A percentile compares a stretch with the other conserved stretches of the same genome.
Conservation (phyloP, 1,284 basidiomycete genomes). For the Rhodotorula sp. region DNA sequence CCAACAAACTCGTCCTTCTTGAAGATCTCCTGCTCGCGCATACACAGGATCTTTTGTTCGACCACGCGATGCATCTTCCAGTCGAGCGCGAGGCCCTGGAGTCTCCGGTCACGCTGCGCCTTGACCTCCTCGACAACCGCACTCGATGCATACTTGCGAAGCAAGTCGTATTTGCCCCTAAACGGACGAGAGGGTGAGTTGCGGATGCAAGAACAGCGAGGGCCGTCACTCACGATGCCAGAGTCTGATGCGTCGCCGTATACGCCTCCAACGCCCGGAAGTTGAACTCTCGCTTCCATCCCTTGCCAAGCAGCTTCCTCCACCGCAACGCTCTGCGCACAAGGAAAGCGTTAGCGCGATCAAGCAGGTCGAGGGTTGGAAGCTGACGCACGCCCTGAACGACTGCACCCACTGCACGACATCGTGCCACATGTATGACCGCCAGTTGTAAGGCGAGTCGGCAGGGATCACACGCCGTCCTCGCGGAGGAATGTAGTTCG, state of each 20-base stretch:
- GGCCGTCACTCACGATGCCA: constrained; percentile 23
- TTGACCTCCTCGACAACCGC: constrained; percentile 33
- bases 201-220: not conserved
- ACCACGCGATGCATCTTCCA: constrained; percentile 38
- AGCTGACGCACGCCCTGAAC: constrained; percentile 15
- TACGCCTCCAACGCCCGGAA: constrained; percentile 26
- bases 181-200: not conserved
- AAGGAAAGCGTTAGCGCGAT: not conserved
- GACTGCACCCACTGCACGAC: constrained; percentile 2
- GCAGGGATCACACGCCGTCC: constrained; percentile 17
- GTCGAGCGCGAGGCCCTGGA: constrained; percentile 28
- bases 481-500: constrained; percentile 36
- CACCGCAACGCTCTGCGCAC: constrained; percentile 10
- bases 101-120: constrained; percentile 25
- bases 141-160: constrained; percentile 19
- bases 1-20: constrained; percentile 35
- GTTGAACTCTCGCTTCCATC: constrained; percentile 28
- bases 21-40: constrained; percentile 36
- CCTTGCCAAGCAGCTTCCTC: constrained; percentile 26
- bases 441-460: not conserved
- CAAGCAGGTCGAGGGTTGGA: not conserved
- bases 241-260: constrained; percentile 28
- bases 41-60: constrained; percentile 26
- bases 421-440: constrained; percentile 18
- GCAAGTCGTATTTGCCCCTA: constrained; percentile 34